Base-by-base conservation (phyloP, 768 basidiomycete species). In the Suillus brevipes region DNA sequence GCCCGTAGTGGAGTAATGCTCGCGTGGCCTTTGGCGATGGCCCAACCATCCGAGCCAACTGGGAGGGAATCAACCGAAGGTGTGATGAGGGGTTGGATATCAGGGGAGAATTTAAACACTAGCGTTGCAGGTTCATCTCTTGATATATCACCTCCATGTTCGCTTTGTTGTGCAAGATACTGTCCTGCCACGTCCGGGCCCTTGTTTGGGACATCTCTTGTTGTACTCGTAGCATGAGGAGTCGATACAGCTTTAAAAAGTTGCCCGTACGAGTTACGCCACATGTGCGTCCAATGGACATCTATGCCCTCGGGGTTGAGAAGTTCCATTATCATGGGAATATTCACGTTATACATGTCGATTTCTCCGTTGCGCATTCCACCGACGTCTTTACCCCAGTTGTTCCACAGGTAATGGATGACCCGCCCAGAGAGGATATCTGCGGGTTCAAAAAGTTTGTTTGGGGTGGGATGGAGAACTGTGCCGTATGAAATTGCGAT, bases 401-500 rank as follows among this genome's bases (percentile, higher is more conserved):
- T 88, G 14, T 84, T 73, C 91, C 91, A 97, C 3, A 99, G 82
- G 66, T 89, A 79, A 38, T 81, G 73, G 67, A 94, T 84, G 70
- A 97, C 91, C 25, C 85, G 81, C 34, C 84, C 77, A 28, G 89
- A 83, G 28, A 95, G 81, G 7, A 77, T 73, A 74, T 96, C 87
- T 1, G 95, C 94, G n/a, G 92, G 89, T 43, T 87, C 82, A 68
- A 87, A 80, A 61, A 84, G 83, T 18, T 76, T 67, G 9, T 75
- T 66, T 2, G 92, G 89, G 6, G 89, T 89, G 1, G 92, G 91
- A 71, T 87, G 83, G 53, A 83, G 73, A 60, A 96, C 86, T 18
- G 84, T 91, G 42, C 94, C 94, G 73, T 97, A 97, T 0, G 94
- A 96, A 43, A 98, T 72, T 1, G 96, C 95, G 64, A 97, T 90